phyloP scores from a whole-genome alignment of 305 asterid species.

The Solanum hybrid region DNA sequence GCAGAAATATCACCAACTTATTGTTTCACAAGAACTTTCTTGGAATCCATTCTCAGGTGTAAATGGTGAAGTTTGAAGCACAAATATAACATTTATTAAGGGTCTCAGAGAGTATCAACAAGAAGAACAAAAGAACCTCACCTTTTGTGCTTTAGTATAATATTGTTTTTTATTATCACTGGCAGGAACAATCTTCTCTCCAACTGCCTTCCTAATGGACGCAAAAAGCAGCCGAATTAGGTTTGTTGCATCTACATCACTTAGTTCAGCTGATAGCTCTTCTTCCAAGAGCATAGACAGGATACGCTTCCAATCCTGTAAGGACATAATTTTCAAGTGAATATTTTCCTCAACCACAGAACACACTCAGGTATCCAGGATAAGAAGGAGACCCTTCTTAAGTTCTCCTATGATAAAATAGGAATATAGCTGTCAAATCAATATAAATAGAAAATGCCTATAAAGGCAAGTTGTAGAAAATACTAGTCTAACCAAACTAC shows the following conservation, averaged over 20 bases:
- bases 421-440: neutral
- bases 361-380: neutral
- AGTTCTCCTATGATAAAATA: neutral
- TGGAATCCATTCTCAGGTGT: neutral
- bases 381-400: neutral
- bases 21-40: neutral
- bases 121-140: constrained; percentile 23
- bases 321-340: constrained; percentile 5
- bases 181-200: constrained; percentile 91
- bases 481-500: neutral
- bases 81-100: neutral
- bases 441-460: neutral
- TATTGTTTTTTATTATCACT: constrained; percentile 75
- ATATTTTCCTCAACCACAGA: neutral
- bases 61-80: constrained; percentile 3
- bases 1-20: neutral
- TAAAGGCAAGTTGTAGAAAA: neutral
- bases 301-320: constrained; percentile 94
- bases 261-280: constrained; percentile 68
- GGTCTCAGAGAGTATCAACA: constrained; percentile 1
- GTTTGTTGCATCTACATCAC: constrained; percentile 76
- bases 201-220: constrained; percentile 82
- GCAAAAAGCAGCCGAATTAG: constrained; percentile 84
- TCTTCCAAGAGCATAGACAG: constrained; percentile 79
- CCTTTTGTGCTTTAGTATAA: constrained; percentile 78